Percentiles rank a stretch among this genome's conserved stretches.
Conservation (phyloP, 805 yeast species). For the Kockiozyma suomiensis region DNA sequence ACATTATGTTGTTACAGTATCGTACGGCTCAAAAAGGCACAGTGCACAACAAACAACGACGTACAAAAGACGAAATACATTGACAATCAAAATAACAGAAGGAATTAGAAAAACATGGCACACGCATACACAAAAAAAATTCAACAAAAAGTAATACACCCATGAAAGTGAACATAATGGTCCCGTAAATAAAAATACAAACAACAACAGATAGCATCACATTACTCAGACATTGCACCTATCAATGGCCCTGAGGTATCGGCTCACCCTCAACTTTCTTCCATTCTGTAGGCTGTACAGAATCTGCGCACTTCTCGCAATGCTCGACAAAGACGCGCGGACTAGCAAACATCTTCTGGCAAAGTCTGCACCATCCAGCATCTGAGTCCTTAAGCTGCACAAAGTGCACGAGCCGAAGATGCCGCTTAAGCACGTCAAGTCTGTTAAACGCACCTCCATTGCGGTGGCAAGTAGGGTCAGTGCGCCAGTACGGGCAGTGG, state of each 20-base stretch:
- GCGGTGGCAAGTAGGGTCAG: conserved; percentile 71
- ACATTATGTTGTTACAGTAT: too few relatives aligned
- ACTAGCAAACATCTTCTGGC: conserved; percentile 58
- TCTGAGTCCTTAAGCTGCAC: conserved; percentile 53
- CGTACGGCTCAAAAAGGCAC: too few relatives aligned
- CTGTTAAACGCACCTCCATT: conserved; percentile 77
- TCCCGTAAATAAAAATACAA: not conserved
- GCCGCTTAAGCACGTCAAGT: conserved; percentile 73
- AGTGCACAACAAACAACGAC: too few relatives aligned
- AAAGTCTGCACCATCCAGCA: conserved; percentile 69
- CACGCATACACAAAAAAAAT: not conserved
- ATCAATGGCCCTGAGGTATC: conserved; percentile 7
- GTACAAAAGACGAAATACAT: too few relatives aligned
- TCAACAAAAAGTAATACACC: not conserved
- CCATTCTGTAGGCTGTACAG: conserved; percentile 35
- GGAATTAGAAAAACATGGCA: not conserved
- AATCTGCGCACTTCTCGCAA: conserved; percentile 62
- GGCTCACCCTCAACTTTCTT: conserved; percentile 29
- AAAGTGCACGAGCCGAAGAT: conserved; percentile 68
- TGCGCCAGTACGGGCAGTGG: conserved; percentile 73
- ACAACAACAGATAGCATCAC: not conserved
- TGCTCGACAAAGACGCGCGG: conserved; percentile 65
- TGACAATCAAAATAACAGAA: too few relatives aligned
- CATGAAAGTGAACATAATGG: not conserved
- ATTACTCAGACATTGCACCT: not conserved